Conservation (phyloP, 768 basidiomycete genomes). For the Plicaturopsis crispa region DNA sequence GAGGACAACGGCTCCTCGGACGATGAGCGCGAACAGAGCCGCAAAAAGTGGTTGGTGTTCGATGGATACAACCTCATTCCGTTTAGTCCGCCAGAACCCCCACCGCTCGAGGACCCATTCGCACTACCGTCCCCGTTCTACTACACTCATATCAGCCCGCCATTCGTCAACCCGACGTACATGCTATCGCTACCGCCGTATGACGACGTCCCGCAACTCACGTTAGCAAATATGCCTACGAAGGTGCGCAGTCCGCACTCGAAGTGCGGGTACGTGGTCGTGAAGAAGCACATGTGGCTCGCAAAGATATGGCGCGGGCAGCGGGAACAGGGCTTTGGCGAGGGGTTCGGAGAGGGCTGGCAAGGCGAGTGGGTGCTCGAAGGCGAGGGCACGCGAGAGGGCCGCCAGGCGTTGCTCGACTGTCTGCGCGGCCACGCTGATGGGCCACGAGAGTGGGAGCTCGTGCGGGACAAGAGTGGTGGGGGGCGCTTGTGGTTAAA, state of each 20-base stretch:
- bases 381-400: slow-evolving; percentile 68
- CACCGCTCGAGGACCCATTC: slow-evolving; percentile 50
- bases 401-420: slow-evolving; percentile 46
- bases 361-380: slow-evolving; percentile 76
- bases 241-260: slow-evolving; percentile 55
- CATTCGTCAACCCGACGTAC: slow-evolving; percentile 18
- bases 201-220: slow-evolving; percentile 36
- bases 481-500: slow-evolving; percentile 57
- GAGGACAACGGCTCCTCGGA: slow-evolving; percentile 17
- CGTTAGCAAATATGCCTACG: slow-evolving; percentile 35
- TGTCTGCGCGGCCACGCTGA: slow-evolving; percentile 34
- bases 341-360: slow-evolving; percentile 59
- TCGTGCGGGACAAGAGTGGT: slow-evolving; percentile 56
- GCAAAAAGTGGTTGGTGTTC: slow-evolving; percentile 63
- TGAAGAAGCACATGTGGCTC: slow-evolving; percentile 60
- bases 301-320: slow-evolving; percentile 37
- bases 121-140: slow-evolving; percentile 71
- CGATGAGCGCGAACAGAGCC: slow-evolving; percentile 8
- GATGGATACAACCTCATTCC: slow-evolving; percentile 56
- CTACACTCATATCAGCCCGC: slow-evolving; percentile 58
- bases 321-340: slow-evolving; percentile 24
- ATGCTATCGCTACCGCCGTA: slow-evolving; percentile 19
- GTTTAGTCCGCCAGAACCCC: slow-evolving; percentile 46
- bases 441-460: slow-evolving; percentile 36
- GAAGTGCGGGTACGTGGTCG: slow-evolving; percentile 49